phyloP scores from a whole-genome alignment of 768 basidiomycete species.

The Chlorophyllum brunneum region DNA sequence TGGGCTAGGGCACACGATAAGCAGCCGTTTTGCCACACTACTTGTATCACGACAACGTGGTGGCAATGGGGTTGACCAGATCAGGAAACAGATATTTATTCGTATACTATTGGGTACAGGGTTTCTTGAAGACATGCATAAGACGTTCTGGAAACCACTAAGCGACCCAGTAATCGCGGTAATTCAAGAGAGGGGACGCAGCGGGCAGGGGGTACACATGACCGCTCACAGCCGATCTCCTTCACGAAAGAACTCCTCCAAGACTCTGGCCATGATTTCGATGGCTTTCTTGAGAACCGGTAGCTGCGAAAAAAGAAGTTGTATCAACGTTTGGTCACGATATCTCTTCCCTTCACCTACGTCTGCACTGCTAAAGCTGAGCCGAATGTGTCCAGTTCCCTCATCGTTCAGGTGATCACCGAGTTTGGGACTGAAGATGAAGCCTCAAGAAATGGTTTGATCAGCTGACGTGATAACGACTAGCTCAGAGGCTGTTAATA shows the following conservation, averaged over 20 bases:
- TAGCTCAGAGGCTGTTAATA: background rate
- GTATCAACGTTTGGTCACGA: background rate
- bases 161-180: background rate
- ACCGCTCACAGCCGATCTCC: background rate
- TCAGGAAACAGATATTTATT: background rate
- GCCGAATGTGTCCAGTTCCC: constrained; percentile 47
- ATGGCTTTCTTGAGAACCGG: constrained; percentile 43
- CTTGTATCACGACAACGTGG: constrained; percentile 12
- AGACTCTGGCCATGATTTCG: constrained; percentile 39
- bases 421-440: constrained; percentile 33
- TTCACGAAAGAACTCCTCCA: constrained; percentile 32
- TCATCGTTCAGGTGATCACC: constrained; percentile 23
- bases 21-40: background rate
- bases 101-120: constrained; percentile 8
- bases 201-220: background rate
- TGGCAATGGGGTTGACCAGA: constrained; percentile 8
- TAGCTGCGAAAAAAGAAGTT: constrained; percentile 19
- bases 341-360: constrained; percentile 29
- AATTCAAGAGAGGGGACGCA: background rate
- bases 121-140: constrained; percentile 7
- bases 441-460: constrained; percentile 20
- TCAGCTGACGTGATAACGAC: constrained; percentile 2
- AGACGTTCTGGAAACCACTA: background rate
- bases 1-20: constrained; percentile 9
- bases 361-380: constrained; percentile 52